Conservation (phyloP, 352 stramenopile genomes). For the Phytopythium aichiense region DNA sequence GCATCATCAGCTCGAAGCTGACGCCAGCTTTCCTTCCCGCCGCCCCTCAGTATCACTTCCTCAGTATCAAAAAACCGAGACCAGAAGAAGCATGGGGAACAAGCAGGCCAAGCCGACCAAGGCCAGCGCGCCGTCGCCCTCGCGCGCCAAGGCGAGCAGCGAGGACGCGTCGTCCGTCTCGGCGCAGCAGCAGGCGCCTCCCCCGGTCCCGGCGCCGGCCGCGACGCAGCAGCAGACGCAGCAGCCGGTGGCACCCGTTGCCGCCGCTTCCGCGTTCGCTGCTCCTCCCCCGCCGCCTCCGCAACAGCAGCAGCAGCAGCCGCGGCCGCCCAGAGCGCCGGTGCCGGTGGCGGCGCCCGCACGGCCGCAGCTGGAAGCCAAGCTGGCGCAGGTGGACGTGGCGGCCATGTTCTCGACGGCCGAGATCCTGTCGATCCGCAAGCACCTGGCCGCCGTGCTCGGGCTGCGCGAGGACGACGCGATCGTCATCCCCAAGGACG, state of each 20-base stretch:
- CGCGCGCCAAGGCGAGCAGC: slow-evolving; percentile 12
- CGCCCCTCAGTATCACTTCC: no score
- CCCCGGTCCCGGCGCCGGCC: slow-evolving; percentile 3
- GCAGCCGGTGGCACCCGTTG: background rate
- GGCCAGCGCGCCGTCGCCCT: slow-evolving; percentile 5
- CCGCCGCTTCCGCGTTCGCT: slow-evolving; percentile 9
- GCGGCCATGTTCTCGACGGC: slow-evolving; percentile 68
- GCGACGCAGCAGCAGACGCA: no score
- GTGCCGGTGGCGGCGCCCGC: slow-evolving; percentile 1
- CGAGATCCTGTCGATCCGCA: slow-evolving; percentile 77
- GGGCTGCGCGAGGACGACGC: slow-evolving; percentile 62
- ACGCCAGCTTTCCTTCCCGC: background rate
- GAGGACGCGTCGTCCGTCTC: slow-evolving; percentile 1
- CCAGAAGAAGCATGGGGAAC: slow-evolving; percentile 56
- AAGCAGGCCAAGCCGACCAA: slow-evolving; percentile 65
- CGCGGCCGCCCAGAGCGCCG: slow-evolving; percentile 1
- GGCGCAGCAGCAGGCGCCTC: background rate
- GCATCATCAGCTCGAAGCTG: background rate
- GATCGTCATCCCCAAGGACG: slow-evolving; percentile 78
- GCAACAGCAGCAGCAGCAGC: background rate
- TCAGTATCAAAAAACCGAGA: no score
- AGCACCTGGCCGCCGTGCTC: slow-evolving; percentile 65
- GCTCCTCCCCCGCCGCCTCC: background rate
- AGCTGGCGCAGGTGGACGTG: slow-evolving; percentile 69
- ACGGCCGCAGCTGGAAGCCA: slow-evolving; percentile 54